These are phyloP conservation scores for Lodderomyces parapsilosis DNA, from an alignment of 1,139 yeast genomes.

Conservation along the genomic window DNA sequence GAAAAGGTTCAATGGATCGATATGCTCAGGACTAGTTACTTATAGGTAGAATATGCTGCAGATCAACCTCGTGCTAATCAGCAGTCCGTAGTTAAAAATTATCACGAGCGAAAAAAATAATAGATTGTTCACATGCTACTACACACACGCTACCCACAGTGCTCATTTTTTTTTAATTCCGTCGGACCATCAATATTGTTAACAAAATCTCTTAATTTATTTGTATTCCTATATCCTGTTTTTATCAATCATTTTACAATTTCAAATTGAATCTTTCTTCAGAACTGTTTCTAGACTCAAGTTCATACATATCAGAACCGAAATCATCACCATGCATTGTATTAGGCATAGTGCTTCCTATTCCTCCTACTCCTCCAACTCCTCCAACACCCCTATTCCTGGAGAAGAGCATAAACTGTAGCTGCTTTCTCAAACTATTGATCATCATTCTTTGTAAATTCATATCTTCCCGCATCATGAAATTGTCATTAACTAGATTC, in stretches of 20 bases:
- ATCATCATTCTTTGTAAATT: slow-evolving; percentile 46
- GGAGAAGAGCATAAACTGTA: slow-evolving; percentile 48
- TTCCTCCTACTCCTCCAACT: slow-evolving; percentile 9
- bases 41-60: too few relatives aligned
- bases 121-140: not conserved
- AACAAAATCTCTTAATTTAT: too few relatives aligned
- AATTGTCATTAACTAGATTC: slow-evolving; percentile 40
- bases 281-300: slow-evolving; percentile 28
- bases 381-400: slow-evolving; percentile 19
- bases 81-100: too few relatives aligned
- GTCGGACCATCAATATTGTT: not conserved
- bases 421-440: slow-evolving; percentile 49
- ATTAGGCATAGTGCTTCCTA: not conserved
- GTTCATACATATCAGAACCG: slow-evolving; percentile 12
- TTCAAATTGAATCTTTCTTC: slow-evolving; percentile 41
- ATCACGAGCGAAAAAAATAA: not conserved
- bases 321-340: slow-evolving; percentile 6
- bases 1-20: not conserved
- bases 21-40: not conserved
- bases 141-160: too few relatives aligned
- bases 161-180: too few relatives aligned
- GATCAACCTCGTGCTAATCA: too few relatives aligned
- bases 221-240: too few relatives aligned
- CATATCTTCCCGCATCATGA: slow-evolving; percentile 49
- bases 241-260: too few relatives aligned